Evolutionary conservation across 148 eudicot genomes (phyloP), one percentile per base, ranked within the genome.

Genomic region (Arbutus unedo): DNA sequence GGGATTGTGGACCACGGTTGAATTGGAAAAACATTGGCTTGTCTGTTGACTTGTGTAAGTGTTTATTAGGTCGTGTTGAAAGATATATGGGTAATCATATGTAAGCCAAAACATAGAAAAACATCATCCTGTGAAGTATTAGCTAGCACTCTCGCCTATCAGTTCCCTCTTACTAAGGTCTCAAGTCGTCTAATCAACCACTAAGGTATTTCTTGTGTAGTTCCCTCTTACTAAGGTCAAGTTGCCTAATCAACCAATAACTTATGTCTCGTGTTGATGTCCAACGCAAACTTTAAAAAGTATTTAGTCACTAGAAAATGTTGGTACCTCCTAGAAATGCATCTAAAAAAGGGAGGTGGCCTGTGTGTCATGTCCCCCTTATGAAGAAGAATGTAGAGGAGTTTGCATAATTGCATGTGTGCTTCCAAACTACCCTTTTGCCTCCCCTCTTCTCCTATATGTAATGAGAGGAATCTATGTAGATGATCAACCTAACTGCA

Each of bases 331-430:
- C 11, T 31, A 16, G 10, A 50, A 66, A 13, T 82, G 82, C 76
- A 74, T 73, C 76, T 74, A 45, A 54, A 70, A 85, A 54, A 59
- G 45, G 67, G 56, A 60, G 87, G 75, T n/a, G 44, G 81, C n/a
- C n/a, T n/a, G n/a, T 76, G 74, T 80, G 88, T 80, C 78, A 66
- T 83, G 85, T 79, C 82, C 57, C 84, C 85, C 82, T 13, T 41
- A 48, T 21, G 49, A 80, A 76, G 68, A 66, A 82, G 68, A 66
- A 82, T 57, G 23, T 14, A 14, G 56, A 55, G 18, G 18, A 41
- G 80, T 54, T 79, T 79, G 83, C 81, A 83, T 80, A 80, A 83
- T 83, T 31, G 38, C 38, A 31, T 80, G 16, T 80, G 82, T 81
- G 71, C 77, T 62, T 48, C 44, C 57, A 62, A 80, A 78, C 82